phyloP scores from a whole-genome alignment of 2,329 filamentous ascomycete genomes.

The Neurospora sp. region DNA sequence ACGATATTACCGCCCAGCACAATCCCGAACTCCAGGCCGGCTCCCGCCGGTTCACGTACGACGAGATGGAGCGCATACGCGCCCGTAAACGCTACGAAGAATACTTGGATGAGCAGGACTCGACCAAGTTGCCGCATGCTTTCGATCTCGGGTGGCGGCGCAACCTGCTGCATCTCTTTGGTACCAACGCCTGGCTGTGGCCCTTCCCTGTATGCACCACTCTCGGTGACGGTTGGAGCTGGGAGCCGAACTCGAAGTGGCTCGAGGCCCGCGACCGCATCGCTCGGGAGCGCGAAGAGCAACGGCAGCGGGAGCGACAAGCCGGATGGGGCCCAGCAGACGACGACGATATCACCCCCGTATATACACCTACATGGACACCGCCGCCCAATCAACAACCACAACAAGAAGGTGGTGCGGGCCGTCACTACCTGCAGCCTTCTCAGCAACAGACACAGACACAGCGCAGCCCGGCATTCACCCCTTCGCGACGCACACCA shows the following conservation, averaged over 20 bases:
- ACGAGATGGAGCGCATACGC: slow-evolving; percentile 45
- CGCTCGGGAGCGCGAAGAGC: slow-evolving; percentile 45
- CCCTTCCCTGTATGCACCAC: slow-evolving; percentile 73
- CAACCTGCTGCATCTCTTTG: slow-evolving; percentile 78
- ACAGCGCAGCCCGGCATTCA: not conserved
- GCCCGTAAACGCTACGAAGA: slow-evolving; percentile 48
- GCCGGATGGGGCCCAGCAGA: slow-evolving; percentile 53
- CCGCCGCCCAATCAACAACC: slow-evolving; percentile 1
- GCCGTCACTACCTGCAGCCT: slow-evolving; percentile 24
- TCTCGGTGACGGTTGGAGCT: slow-evolving; percentile 85
- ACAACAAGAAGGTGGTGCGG: slow-evolving; percentile 16
- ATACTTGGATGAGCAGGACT: slow-evolving; percentile 87
- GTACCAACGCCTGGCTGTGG: slow-evolving; percentile 65
- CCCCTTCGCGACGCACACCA: slow-evolving; percentile 24
- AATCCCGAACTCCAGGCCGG: slow-evolving; percentile 19
- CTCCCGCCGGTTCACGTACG: slow-evolving; percentile 41
- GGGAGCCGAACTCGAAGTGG: slow-evolving; percentile 81
- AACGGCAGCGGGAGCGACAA: slow-evolving; percentile 52
- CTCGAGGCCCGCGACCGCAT: slow-evolving; percentile 58
- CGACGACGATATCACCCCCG: slow-evolving; percentile 17
- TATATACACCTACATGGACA: slow-evolving; percentile 5
- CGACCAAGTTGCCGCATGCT: slow-evolving; percentile 78
- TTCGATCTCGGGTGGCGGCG: slow-evolving; percentile 80
- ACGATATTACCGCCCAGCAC: slow-evolving; percentile 3
- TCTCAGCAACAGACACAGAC: not conserved